Conservation (phyloP, 768 basidiomycete species). For the Antrodiella citrinella region DNA sequence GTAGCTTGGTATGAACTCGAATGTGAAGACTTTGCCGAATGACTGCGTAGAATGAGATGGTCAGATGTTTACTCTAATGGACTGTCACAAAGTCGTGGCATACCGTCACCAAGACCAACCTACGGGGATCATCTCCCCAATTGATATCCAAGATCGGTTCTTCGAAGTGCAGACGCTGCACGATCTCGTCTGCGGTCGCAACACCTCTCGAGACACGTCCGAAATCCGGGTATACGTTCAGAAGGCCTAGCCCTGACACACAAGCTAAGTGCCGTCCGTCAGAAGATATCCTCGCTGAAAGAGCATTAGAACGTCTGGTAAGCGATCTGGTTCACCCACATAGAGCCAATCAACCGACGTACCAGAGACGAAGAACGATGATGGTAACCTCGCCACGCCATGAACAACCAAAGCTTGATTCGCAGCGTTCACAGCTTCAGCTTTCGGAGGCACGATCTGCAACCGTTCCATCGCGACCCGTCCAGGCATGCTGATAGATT, state of each 20-base stretch:
- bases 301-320: neutral
- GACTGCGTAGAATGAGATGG: neutral
- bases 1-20: neutral
- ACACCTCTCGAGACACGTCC: constrained; percentile 10
- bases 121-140: constrained; percentile 13
- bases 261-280: constrained; percentile 16
- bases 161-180: constrained; percentile 11
- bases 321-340: neutral
- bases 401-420: constrained; percentile 8
- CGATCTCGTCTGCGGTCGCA: constrained; percentile 5
- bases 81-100: neutral
- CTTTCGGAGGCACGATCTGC: constrained; percentile 4
- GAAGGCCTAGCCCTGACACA: constrained; percentile 12
- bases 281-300: constrained; percentile 15
- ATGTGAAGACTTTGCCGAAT: neutral
- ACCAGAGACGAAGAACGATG: constrained; percentile 11
- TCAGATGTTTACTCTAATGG: too few species aligned
- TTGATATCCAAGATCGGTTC: constrained; percentile 13
- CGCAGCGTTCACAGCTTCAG: neutral
- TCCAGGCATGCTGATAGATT: constrained; percentile 3
- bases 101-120: constrained; percentile 14
- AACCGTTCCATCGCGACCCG: constrained; percentile 10
- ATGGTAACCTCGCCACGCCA: neutral
- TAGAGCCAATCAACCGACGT: neutral
- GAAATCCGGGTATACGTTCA: constrained; percentile 16